phyloP scores from a whole-genome alignment of 75 land plant genomes.

The Azolla pinnata region DNA sequence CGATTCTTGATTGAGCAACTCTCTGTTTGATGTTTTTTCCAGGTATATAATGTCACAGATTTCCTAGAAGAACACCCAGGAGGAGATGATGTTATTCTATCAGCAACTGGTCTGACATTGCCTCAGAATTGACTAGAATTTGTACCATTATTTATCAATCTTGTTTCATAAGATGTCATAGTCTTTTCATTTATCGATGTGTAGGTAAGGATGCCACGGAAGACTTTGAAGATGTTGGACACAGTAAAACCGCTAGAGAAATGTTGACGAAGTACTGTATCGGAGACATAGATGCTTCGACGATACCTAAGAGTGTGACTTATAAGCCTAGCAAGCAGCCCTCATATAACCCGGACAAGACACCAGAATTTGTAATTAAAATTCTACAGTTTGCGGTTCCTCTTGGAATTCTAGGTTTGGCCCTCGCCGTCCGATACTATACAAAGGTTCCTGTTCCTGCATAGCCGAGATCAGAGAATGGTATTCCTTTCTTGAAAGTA shows the following conservation, averaged over 20 bases:
- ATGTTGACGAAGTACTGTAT: conserved; percentile 41
- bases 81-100: conserved; percentile 52
- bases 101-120: conserved; percentile 65
- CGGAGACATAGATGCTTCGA: conserved; percentile 33
- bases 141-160: no score
- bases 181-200: no score
- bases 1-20: no score
- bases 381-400: conserved; percentile 54
- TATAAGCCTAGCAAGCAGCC: conserved; percentile 26
- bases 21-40: no score
- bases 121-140: no score
- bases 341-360: conserved; percentile 33
- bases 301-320: conserved; percentile 5
- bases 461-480: no score
- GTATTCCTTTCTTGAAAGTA: no score
- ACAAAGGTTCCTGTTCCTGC: no score
- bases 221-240: conserved; percentile 62
- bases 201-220: conserved; percentile 62
- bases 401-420: conserved; percentile 37
- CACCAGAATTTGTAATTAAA: conserved; percentile 32
- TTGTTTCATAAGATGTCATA: no score
- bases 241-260: conserved; percentile 36
- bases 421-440: conserved; percentile 37
- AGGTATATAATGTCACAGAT: conserved; percentile 57
- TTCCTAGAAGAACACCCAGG: conserved; percentile 69